phyloP scores from a whole-genome alignment of 768 basidiomycete genomes.

The Lactarius pseudohatsudake region DNA sequence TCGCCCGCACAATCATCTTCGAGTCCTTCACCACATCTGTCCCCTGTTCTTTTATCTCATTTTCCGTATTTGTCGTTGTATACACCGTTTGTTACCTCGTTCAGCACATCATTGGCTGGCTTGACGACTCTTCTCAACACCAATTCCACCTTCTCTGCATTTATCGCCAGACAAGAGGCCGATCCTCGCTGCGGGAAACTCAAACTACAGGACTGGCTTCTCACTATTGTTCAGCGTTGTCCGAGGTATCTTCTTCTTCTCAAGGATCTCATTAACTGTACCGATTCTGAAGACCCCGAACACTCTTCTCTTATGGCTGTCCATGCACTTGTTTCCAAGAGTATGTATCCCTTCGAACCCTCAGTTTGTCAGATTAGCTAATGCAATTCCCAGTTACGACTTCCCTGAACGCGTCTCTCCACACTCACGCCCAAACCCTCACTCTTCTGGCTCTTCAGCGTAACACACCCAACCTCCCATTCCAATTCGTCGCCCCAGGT shows the following conservation, averaged over 20 bases:
- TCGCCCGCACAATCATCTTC: conserved; percentile 21
- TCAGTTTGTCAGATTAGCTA: conserved; percentile 19
- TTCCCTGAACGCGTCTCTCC: conserved; percentile 77
- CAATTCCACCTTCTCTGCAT: conserved; percentile 57
- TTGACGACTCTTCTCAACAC: conserved; percentile 56
- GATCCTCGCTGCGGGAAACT: conserved; percentile 72
- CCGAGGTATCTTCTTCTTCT: conserved; percentile 83
- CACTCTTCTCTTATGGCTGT: conserved; percentile 57
- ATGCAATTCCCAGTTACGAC: conserved; percentile 55
- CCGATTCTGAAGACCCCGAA: conserved; percentile 65
- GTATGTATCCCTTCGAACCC: conserved; percentile 41
- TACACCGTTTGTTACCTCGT: conserved; percentile 80
- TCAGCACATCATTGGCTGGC: conserved; percentile 61
- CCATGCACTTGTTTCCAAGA: conserved; percentile 70
- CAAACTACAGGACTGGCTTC: conserved; percentile 79
- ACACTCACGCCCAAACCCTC: conserved; percentile 75
- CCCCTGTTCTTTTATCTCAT: conserved; percentile 69
- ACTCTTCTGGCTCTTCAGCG: conserved; percentile 76
- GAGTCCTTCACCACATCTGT: conserved; percentile 45
- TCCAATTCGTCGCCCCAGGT: conserved; percentile 77
- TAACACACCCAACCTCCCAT: conserved; percentile 71
- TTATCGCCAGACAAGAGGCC: conserved; percentile 62
- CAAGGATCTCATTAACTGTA: conserved; percentile 75
- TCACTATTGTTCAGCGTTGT: conserved; percentile 85
- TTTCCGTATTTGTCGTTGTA: conserved; percentile 89